These are phyloP conservation scores for Globisporangium acanthophoron DNA, from an alignment of 352 stramenopile species.

Conservation along the genomic window DNA sequence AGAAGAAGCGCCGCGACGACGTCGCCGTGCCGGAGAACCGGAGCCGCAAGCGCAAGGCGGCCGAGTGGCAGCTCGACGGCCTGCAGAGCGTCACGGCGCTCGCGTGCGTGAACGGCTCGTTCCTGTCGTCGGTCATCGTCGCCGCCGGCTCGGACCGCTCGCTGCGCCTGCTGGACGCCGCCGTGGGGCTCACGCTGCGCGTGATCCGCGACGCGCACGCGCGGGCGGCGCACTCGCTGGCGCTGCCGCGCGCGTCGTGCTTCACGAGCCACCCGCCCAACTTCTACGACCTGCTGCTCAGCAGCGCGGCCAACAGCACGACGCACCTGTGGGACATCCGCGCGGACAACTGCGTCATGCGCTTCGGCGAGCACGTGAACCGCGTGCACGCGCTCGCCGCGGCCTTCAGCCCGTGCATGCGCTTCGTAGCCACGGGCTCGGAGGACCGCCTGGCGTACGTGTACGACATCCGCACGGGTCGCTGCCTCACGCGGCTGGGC, in stretches of 20 bases:
- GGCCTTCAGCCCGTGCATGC: constrained; percentile 87
- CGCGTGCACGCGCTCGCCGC: constrained; percentile 65
- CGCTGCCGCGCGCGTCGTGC: constrained; percentile 57
- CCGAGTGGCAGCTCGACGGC: constrained; percentile 50
- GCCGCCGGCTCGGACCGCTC: constrained; percentile 70
- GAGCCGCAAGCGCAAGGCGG: constrained; percentile 59
- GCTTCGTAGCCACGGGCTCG: constrained; percentile 83
- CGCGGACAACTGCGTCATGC: constrained; percentile 81
- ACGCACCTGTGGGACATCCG: constrained; percentile 85
- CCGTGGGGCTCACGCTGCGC: constrained; percentile 42
- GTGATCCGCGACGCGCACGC: constrained; percentile 60
- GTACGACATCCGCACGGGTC: constrained; percentile 81
- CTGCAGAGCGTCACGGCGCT: constrained; percentile 69
- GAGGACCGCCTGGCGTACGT: constrained; percentile 80
- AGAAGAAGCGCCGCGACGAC: constrained; percentile 33
- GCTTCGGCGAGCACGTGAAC: constrained; percentile 81
- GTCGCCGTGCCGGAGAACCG: constrained; percentile 43
- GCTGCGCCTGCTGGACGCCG: constrained; percentile 70
- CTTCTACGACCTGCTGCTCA: constrained; percentile 84
- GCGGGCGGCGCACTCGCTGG: constrained; percentile 59
- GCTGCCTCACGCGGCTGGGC: constrained; percentile 47
- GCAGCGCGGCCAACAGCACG: constrained; percentile 58
- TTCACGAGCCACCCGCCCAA: constrained; percentile 65
- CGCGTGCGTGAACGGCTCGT: constrained; percentile 72
- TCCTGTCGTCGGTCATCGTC: constrained; percentile 74